These are phyloP conservation scores for Pseudonitzschia multistriata DNA, from an alignment of 108 stramenopile genomes.

Conservation along the genomic window DNA sequence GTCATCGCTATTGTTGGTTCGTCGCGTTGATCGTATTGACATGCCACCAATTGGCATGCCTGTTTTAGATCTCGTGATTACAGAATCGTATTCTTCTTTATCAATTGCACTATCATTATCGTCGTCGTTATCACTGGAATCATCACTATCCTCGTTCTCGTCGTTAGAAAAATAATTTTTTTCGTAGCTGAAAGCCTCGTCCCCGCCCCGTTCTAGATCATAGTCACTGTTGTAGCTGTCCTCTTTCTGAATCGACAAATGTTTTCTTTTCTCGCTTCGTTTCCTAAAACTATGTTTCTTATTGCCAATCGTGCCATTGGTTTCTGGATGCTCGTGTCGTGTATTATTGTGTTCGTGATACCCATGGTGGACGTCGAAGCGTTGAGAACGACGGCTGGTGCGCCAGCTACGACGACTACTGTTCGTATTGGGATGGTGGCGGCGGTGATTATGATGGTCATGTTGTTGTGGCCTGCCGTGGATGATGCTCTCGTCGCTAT, in stretches of 20 bases:
- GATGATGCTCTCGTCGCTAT: background rate
- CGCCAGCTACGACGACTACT: too few relatives aligned
- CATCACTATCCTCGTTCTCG: background rate
- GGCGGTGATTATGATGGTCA: background rate
- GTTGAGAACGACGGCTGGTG: too few relatives aligned
- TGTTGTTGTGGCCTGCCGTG: background rate
- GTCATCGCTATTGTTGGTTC: background rate
- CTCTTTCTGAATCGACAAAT: too few relatives aligned
- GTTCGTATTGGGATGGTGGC: too few relatives aligned
- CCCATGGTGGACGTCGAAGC: too few relatives aligned
- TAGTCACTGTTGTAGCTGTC: background rate
- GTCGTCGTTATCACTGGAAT: background rate
- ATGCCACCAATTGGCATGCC: constrained; percentile 7
- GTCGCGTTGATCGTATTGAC: background rate
- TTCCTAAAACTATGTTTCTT: too few relatives aligned
- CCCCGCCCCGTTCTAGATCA: background rate
- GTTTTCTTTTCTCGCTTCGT: too few relatives aligned
- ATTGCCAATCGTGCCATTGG: too few relatives aligned
- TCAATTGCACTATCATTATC: background rate
- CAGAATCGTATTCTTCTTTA: background rate
- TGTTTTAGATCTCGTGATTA: background rate
- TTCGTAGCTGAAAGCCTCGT: background rate
- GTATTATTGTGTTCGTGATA: too few relatives aligned
- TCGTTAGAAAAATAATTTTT: background rate
- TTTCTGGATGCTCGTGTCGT: too few relatives aligned